Evolutionary conservation across 768 basidiomycete species (phyloP), one percentile per base, ranked within the genome.

Genomic region (Tricholoma sp.): DNA sequence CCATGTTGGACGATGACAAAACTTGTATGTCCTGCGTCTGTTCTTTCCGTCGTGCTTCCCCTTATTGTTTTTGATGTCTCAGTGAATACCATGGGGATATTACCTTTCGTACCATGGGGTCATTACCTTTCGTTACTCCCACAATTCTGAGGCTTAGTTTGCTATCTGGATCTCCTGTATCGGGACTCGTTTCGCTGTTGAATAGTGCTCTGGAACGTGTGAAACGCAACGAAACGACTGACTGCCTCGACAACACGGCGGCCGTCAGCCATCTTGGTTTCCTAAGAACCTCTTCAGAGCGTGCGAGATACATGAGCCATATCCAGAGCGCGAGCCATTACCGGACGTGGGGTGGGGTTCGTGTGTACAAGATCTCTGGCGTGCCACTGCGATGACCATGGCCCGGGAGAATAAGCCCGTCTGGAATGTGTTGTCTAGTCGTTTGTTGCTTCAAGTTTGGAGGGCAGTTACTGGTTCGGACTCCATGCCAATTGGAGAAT

Each of bases 321-420:
- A 63, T 18, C 50, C 57, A n/a, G 31, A 57, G 21, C 54, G 62
- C 16, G 64, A 73, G 58, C 52, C 72, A 5, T 64, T 80, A 18
- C 57, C n/a, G 65, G 21, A 55, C 67, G 1, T 88, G 85, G 83
- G 82, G 83, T 0, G 63, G 65, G 21, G n/a, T n/a, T n/a, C n/a
- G n/a, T 71, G 70, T 18, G 78, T 87, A 1, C 82, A 86, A 62
- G 65, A 64, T 19, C 75, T 91, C 10, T 86, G 85, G 85, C 72
- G 74, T 47, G 74, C 73, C 0, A 65, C 76, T n/a, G n/a, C n/a
- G 18, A 84, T 85, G 83, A 59, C 64, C 1, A 55, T 72, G 5
- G 58, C n/a, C n/a, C n/a, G n/a, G n/a, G n/a, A 68, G 1, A 57
- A 62, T n/a, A 72, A 64, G 21, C 39, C 62, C 11, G 67, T 71